Evolutionary conservation across 139 green algal species (phyloP).

Genomic region (Picochlorum sp.): DNA sequence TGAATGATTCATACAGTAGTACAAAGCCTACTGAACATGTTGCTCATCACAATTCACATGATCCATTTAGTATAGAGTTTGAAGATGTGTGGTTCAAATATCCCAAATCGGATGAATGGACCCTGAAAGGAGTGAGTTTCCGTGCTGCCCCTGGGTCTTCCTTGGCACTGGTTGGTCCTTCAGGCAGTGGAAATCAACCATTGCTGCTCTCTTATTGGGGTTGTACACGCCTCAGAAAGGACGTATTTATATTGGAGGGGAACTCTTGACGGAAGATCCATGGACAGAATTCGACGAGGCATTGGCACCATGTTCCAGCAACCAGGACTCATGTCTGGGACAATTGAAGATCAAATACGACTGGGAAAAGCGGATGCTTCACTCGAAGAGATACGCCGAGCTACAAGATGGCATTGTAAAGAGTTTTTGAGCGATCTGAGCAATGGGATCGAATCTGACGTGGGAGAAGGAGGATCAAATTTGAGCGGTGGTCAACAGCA

Average conservation of each 20-base stretch:
- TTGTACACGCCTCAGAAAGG: conserved; percentile 46
- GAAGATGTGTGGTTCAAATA: conserved; percentile 64
- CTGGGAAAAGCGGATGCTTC: conserved; percentile 35
- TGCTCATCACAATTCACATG: neutral
- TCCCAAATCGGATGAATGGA: conserved; percentile 32
- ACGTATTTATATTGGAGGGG: conserved; percentile 63
- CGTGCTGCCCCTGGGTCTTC: conserved; percentile 51
- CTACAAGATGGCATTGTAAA: conserved; percentile 45
- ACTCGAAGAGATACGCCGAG: conserved; percentile 20
- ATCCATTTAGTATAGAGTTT: conserved; percentile 40
- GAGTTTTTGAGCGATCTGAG: conserved; percentile 64
- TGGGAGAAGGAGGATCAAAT: conserved; percentile 40
- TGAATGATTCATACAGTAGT: neutral
- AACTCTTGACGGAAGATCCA: conserved; percentile 47
- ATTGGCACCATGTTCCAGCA: conserved; percentile 74
- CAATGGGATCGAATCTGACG: conserved; percentile 49
- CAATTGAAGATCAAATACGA: conserved; percentile 75
- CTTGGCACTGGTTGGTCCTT: conserved; percentile 71
- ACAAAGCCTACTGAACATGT: neutral
- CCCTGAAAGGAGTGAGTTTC: conserved; percentile 56
- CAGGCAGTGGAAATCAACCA: conserved; percentile 69
- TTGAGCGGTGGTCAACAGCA: conserved; percentile 66
- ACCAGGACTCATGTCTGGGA: conserved; percentile 73
- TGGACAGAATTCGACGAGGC: conserved; percentile 48
- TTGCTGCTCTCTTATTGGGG: conserved; percentile 61